Percentiles rank a stretch among this genome's conserved stretches.
Evolutionary conservation across 306 rosid genomes (phyloP).

Genomic region (Rubus idaeus): DNA sequence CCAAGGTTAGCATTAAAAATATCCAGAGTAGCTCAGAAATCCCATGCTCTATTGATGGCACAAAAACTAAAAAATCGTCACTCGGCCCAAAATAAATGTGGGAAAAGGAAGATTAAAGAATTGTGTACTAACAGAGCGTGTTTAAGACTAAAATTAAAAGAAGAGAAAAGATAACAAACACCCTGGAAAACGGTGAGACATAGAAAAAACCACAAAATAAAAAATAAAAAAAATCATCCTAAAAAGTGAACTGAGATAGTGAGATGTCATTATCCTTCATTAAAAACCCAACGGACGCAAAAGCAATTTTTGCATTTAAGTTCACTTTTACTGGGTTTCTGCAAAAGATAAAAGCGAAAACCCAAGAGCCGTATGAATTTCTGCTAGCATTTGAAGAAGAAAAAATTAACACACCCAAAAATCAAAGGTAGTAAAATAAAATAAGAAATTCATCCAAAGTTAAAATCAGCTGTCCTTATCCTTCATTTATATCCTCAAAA

Average conservation of each 20-base stretch:
- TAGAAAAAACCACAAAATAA: not conserved
- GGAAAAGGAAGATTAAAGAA: not conserved
- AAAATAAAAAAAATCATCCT: no score
- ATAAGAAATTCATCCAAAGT: conserved; percentile 6
- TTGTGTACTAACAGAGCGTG: not conserved
- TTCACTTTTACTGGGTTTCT: not conserved
- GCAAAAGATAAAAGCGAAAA: conserved; percentile 9
- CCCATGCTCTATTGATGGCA: no score
- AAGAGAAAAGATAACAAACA: not conserved
- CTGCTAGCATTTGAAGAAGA: not conserved
- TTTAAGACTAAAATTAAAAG: not conserved
- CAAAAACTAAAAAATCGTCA: no score
- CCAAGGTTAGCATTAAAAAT: not conserved
- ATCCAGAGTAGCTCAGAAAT: not conserved
- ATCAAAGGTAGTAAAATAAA: conserved; percentile 11
- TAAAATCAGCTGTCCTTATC: conserved; percentile 33
- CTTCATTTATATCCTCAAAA: conserved; percentile 22
- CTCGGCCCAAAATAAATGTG: not conserved
- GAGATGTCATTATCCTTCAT: conserved; percentile 16
- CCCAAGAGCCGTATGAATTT: not conserved
- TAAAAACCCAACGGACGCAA: conserved; percentile 14
- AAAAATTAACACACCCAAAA: not conserved
- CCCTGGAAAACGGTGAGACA: not conserved
- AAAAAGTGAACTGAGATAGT: not conserved
- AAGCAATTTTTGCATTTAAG: not conserved